phyloP scores from a whole-genome alignment of 352 stramenopile genomes.

The Globisporangium takayamanum region DNA sequence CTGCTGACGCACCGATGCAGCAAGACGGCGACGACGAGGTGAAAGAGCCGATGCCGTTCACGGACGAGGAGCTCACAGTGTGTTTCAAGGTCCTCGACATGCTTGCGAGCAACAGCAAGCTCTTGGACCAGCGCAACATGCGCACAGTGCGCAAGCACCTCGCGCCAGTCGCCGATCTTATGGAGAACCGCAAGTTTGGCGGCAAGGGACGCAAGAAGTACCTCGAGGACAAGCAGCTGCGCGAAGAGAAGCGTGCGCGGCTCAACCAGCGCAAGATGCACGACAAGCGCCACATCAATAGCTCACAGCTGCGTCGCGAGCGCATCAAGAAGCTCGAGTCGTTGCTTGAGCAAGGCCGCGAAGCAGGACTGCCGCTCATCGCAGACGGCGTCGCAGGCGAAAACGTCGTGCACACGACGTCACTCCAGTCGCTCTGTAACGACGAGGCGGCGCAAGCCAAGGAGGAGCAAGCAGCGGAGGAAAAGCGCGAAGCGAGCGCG shows the following conservation, averaged over 20 bases:
- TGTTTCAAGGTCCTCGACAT: conserved; percentile 64
- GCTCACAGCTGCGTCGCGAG: conserved; percentile 84
- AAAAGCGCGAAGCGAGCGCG: conserved; percentile 52
- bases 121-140: conserved; percentile 73
- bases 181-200: conserved; percentile 83
- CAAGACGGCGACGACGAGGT: conserved; percentile 12
- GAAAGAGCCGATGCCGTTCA: conserved; percentile 60
- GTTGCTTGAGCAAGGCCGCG: conserved; percentile 81
- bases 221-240: conserved; percentile 81
- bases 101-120: conserved; percentile 35
- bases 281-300: conserved; percentile 92
- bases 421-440: conserved; percentile 54
- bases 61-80: conserved; percentile 47
- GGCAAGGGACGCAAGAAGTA: conserved; percentile 83
- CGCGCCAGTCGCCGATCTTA: conserved; percentile 64
- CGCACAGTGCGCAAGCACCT: conserved; percentile 74
- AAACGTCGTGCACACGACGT: conserved; percentile 47
- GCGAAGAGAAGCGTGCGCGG: conserved; percentile 78
- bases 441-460: conserved; percentile 42
- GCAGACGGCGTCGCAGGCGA: conserved; percentile 87
- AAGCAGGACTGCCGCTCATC: conserved; percentile 78
- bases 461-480: conserved; percentile 38
- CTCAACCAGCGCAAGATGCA: conserved; percentile 85
- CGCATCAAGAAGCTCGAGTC: conserved; percentile 89
- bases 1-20: conserved; percentile 1